phyloP scores from a whole-genome alignment of 2,329 filamentous ascomycete genomes.

The Whalleya microplaca region DNA sequence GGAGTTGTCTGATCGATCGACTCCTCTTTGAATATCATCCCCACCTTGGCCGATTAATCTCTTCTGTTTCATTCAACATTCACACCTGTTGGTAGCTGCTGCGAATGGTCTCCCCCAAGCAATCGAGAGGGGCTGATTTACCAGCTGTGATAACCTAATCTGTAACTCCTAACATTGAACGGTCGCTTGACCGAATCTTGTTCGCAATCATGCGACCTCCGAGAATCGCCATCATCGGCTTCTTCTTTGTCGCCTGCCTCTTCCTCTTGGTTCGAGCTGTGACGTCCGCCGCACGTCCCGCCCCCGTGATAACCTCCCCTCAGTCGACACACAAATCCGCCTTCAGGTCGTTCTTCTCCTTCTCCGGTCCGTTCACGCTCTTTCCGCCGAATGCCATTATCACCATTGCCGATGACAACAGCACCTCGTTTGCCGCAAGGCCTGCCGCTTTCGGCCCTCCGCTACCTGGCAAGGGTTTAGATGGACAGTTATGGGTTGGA shows the following conservation, averaged over 20 bases:
- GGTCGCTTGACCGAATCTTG: not conserved
- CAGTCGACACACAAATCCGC: constrained; percentile 44
- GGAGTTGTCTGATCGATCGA: too few species aligned
- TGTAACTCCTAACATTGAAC: too few species aligned
- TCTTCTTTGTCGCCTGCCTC: constrained; percentile 57
- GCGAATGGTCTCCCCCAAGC: constrained; percentile 30
- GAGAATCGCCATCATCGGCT: constrained; percentile 56
- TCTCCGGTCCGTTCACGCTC: constrained; percentile 78
- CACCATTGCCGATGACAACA: constrained; percentile 96
- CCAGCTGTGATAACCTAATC: constrained; percentile 29
- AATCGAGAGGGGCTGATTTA: constrained; percentile 29
- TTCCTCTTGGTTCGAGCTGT: constrained; percentile 60
- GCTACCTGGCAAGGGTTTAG: constrained; percentile 75
- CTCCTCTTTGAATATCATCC: not conserved
- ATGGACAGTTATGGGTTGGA: constrained; percentile 90
- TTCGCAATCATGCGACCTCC: constrained; percentile 55
- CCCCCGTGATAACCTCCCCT: constrained; percentile 30
- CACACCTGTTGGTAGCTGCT: not conserved
- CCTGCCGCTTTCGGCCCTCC: constrained; percentile 91
- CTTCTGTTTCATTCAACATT: constrained; percentile 2
- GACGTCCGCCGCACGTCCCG: constrained; percentile 42
- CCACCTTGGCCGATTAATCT: not conserved
- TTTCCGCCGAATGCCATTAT: constrained; percentile 96
- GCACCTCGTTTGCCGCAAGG: constrained; percentile 91
- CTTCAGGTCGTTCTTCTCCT: constrained; percentile 66